Evolutionary conservation across 116 monocot species (phyloP), one percentile per base, ranked within the genome.

Genomic region (Posidonia oceanica): DNA sequence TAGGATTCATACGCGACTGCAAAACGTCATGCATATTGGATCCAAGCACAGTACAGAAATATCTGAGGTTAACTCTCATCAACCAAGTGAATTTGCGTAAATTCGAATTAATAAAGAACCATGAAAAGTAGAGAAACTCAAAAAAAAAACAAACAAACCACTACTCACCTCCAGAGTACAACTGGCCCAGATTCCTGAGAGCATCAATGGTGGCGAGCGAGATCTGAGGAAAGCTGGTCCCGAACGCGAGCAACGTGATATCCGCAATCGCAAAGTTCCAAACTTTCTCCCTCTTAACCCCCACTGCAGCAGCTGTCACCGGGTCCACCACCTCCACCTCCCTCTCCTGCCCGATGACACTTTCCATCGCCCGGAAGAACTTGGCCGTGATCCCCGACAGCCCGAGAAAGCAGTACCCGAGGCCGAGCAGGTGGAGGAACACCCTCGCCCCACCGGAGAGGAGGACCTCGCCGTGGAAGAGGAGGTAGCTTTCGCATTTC

Each of bases 191-290:
- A 69, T 92, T 92, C 48, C 71, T 72, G 37, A 92, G 74, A 7
- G 92, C 88, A 52, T 92, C 92, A 48, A 92, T 86, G 22, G 88
- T 88, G 36, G 92, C 92, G 13, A 92, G 75, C 58, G 92, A 92
- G 51, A 92, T 92, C 63, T 92, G 92, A 2, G 92, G 92, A 72
- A 92, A 92, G 76, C 92, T 92, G 23, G 92, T 92, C 38, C 92
- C 92, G 72, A 92, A 88, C 7, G 92, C 88, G 41, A 92, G 69
- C 18, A 92, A 68, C 59, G 88, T 78, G 54, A 92, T 82, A 68
- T 92, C 88, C 14, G 92, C 92, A 54, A 92, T 80, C 0, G 81
- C 75, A 57, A 82, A 86, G 79, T 92, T 92, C 88, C 88, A 92
- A 36, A 88, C 53, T 74, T 86, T 92, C 36, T 88, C 88, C 60